phyloP scores from a whole-genome alignment of 768 basidiomycete genomes.

The Mycena venus region DNA sequence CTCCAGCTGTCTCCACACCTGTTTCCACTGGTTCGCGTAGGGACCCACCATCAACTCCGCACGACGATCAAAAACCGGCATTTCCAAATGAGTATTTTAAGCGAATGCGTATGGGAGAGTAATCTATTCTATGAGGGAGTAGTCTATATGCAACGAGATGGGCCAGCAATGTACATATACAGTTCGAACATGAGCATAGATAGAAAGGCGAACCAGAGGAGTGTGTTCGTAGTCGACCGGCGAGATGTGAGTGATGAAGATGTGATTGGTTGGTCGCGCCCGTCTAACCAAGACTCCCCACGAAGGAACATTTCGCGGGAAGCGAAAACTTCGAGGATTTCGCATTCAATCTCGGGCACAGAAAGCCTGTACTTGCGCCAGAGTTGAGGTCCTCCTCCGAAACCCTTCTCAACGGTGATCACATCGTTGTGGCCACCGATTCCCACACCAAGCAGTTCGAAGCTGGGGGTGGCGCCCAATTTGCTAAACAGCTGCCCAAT shows the following conservation, averaged over 20 bases:
- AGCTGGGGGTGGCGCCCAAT: constrained; percentile 65
- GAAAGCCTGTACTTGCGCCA: constrained; percentile 72
- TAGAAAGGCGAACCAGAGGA: constrained; percentile 6
- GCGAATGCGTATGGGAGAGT: too few relatives aligned
- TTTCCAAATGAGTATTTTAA: too few relatives aligned
- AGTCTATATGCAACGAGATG: constrained; percentile 25
- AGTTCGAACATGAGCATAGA: constrained; percentile 23
- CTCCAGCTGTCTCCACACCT: too few relatives aligned
- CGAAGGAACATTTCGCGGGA: constrained; percentile 74
- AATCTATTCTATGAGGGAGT: too few relatives aligned
- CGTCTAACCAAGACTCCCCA: constrained; percentile 70
- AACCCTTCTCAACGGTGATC: constrained; percentile 36
- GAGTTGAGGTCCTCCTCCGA: constrained; percentile 43
- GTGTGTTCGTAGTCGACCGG: neutral
- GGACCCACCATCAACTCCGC: too few relatives aligned
- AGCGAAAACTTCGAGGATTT: constrained; percentile 79
- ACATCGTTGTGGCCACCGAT: constrained; percentile 47
- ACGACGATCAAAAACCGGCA: too few relatives aligned
- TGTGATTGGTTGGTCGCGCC: constrained; percentile 1
- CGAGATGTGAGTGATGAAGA: neutral
- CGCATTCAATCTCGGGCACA: constrained; percentile 71
- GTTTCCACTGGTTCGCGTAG: too few relatives aligned
- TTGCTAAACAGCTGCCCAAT: constrained; percentile 79
- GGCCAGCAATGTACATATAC: constrained; percentile 24
- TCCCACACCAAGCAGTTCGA: constrained; percentile 70